These are phyloP conservation scores for Chenopodium suecicum DNA, from an alignment of 148 eudicot species.

Conservation along the genomic window DNA sequence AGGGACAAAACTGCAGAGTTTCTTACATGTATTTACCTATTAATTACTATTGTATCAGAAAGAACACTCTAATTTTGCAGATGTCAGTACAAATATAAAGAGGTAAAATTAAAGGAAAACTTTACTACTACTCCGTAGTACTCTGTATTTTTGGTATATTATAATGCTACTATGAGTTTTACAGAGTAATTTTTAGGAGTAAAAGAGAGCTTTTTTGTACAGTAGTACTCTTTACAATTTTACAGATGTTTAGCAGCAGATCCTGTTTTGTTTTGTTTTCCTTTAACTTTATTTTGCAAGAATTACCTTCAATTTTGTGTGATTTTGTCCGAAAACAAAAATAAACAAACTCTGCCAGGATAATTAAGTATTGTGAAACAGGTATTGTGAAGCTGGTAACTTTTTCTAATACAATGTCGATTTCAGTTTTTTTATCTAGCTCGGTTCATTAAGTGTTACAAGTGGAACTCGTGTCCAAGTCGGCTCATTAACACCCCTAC, in stretches of 20 bases:
- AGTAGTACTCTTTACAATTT: not conserved
- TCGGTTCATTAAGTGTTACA: too few species aligned
- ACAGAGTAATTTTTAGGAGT: not conserved
- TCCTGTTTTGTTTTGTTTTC: not conserved
- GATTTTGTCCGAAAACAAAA: not conserved
- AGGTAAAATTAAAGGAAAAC: not conserved
- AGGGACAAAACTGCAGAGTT: constrained; percentile 20
- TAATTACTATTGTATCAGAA: constrained; percentile 8
- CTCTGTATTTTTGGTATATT: not conserved
- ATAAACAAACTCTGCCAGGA: too few species aligned
- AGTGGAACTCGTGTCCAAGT: too few species aligned
- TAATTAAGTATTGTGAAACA: too few species aligned
- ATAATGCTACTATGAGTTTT: not conserved
- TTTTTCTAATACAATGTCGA: too few species aligned
- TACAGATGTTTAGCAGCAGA: not conserved
- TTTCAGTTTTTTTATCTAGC: too few species aligned
- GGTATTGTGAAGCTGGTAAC: too few species aligned
- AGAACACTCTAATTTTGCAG: constrained; percentile 16
- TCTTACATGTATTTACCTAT: constrained; percentile 17
- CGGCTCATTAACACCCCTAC: too few species aligned
- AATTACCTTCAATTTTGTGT: not conserved
- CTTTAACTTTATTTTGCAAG: not conserved
- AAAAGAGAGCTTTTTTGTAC: not conserved
- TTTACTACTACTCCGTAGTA: not conserved
- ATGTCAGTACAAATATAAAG: constrained; percentile 3